Evolutionary conservation across 2,329 filamentous ascomycete genomes (phyloP), one percentile per base, ranked within the genome.

Genomic region (Diaporthe velutina): DNA sequence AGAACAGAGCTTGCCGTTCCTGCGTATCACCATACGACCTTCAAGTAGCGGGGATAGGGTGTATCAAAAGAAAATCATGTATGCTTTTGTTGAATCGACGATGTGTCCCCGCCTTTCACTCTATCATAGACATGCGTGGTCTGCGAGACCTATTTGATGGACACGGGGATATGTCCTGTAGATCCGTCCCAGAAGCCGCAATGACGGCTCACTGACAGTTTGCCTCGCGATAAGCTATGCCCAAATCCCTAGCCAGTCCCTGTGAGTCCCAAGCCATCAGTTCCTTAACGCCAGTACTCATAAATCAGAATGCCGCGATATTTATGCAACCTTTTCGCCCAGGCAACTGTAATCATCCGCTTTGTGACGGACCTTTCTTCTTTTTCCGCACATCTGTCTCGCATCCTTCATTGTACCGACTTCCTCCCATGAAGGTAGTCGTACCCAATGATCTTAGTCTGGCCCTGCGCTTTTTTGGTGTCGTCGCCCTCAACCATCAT

Each of bases 51-150:
- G 25, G 8, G 33, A 33, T 12, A 54, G 4, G 10, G 25, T 10
- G 4, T 22, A 30, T 45, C 33, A 33, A 15, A 30, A 7, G 22
- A 48, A 52, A 68, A 1, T 9, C 64, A 68, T 28, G 33, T 54
- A 40, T 75, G 74, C 64, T 73, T 73, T 70, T 70, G 48, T 68
- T 25, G 58, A 12, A 66, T 57, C 10, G 38, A 45, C 42, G 5
- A 48, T 52, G 48, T 12, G 25, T 19, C 30, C 45, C 45, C 38
- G 42, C 40, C 48, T 50, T 50, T 55, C 38, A 58, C 30, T 54
- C 57, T 55, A 50, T 42, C 73, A 66, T n/a, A 58, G 38, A 72
- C 58, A 58, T 28, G n/a, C 25, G 17, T 35, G 45, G 48, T 66
- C 58, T n/a, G 40, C 55, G 30, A n/a, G 52, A 66, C 22, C 57